Base-by-base conservation (phyloP, 176 grass and related monocot species). In the Bromus sterilis region DNA sequence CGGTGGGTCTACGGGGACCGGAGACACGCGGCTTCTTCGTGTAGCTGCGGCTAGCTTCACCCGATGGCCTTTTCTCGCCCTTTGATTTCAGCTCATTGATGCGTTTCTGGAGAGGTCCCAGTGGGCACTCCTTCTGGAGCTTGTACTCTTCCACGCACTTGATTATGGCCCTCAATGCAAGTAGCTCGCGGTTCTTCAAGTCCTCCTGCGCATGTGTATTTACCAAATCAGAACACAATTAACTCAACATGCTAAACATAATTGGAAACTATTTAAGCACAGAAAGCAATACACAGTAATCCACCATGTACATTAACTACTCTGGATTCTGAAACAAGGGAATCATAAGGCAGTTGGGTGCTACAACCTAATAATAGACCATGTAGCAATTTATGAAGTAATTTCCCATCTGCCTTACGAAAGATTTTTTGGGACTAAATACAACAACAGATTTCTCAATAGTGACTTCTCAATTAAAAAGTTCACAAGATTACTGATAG, bases 91-190 rank as follows among this genome's bases (percentile, higher is more conserved):
- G 87, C 84, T 84, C 86, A 51, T 66, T 64, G 3, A 94, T 64
- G 34, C 81, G 87, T 49, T 94, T 94, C 53, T 91, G 91, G 71
- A 97, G 89, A 78, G 94, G 94, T 9, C 87, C 94, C 71, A 91
- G 63, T 30, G 94, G 87, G 36, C 69, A 90, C 9, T 91, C 89
- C 49, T 94, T 90, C 80, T 92, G 89, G 74, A 97, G 91, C 72
- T 94, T 97, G 84, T 89, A 88, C 74, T 90, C 87, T 71, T 91
- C 82, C 3, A 91, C 81, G 60, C 89, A 91, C 66, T 87, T 91
- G 63, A 93, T 93, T 23, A 93, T 84, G 13, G 89, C 55, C 60
- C 81, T 91, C 53, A 93, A 42, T 9, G 86, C 86, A 67, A 80
- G 36, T 78, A 91, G 72, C 42, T 97, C 94, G 29, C 48, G 79